These are phyloP conservation scores for Abortiporus biennis DNA, from an alignment of 1,284 basidiomycete species.

Conservation along the genomic window DNA sequence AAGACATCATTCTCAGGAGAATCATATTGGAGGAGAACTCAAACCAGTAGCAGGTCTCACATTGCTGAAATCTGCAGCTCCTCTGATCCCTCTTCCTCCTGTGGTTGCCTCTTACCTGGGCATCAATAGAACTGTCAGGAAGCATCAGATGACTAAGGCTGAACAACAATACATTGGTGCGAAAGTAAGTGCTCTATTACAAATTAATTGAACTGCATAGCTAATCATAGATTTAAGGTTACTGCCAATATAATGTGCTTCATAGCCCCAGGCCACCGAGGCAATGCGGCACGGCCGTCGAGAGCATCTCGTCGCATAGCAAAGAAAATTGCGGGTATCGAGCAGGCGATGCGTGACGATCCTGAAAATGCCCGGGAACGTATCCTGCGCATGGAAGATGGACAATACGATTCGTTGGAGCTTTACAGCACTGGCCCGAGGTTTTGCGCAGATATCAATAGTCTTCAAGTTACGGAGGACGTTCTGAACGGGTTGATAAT, in stretches of 20 bases:
- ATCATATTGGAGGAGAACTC: slow-evolving; percentile 8
- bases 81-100: slow-evolving; percentile 19
- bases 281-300: slow-evolving; percentile 17
- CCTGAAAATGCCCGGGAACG: slow-evolving; percentile 10
- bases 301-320: slow-evolving; percentile 21
- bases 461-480: slow-evolving; percentile 19
- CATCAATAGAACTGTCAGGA: slow-evolving; percentile 34
- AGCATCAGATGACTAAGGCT: slow-evolving; percentile 36
- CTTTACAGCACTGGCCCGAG: slow-evolving; percentile 11
- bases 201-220: background rate
- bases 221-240: slow-evolving; percentile 17
- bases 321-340: slow-evolving; percentile 16
- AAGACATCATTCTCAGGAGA: slow-evolving; percentile 1
- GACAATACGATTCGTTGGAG: slow-evolving; percentile 20
- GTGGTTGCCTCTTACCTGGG: slow-evolving; percentile 44
- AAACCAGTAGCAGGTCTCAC: slow-evolving; percentile 24
- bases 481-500: slow-evolving; percentile 17
- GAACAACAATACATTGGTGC: slow-evolving; percentile 44
- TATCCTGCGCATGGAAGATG: slow-evolving; percentile 12
- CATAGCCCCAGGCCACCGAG: slow-evolving; percentile 18
- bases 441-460: slow-evolving; percentile 22
- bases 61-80: background rate
- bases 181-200: slow-evolving; percentile 37
- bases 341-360: slow-evolving; percentile 14
- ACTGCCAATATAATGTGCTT: slow-evolving; percentile 26